Evolutionary conservation across 2,329 filamentous ascomycete genomes (phyloP).

Genomic region (Botryotinia convoluta): DNA sequence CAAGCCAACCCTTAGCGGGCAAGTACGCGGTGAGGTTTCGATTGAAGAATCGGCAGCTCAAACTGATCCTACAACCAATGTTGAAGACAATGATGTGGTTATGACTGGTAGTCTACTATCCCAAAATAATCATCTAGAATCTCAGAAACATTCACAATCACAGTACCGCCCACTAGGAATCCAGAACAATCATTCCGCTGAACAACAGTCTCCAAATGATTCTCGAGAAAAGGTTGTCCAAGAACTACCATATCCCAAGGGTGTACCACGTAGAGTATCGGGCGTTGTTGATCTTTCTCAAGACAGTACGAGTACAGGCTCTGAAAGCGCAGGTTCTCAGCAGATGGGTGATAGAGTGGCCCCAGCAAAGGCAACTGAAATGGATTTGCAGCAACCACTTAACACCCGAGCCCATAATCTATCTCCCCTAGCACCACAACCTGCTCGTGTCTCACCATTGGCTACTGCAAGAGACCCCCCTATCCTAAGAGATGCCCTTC

Average conservation of each 20-base stretch:
- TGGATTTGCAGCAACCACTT: slow-evolving; percentile 42
- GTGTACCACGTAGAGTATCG: slow-evolving; percentile 9
- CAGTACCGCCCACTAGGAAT: slow-evolving; percentile 19
- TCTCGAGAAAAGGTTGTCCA: slow-evolving; percentile 1
- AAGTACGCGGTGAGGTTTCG: slow-evolving; percentile 28
- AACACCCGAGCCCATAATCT: slow-evolving; percentile 65
- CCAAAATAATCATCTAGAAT: slow-evolving; percentile 35
- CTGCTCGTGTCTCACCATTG: slow-evolving; percentile 64
- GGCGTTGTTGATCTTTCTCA: slow-evolving; percentile 22
- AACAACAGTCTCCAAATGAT: slow-evolving; percentile 16
- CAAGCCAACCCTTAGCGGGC: slow-evolving; percentile 31
- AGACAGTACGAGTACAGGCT: slow-evolving; percentile 10
- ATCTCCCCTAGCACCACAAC: slow-evolving; percentile 71
- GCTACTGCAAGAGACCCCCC: slow-evolving; percentile 44
- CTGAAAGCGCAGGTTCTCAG: slow-evolving; percentile 24
- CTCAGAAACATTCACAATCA: slow-evolving; percentile 26
- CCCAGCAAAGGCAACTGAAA: slow-evolving; percentile 40
- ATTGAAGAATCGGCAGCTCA: slow-evolving; percentile 28
- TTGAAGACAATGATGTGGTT: slow-evolving; percentile 29
- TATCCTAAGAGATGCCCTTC: slow-evolving; percentile 31
- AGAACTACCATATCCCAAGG: background rate
- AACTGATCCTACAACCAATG: slow-evolving; percentile 27
- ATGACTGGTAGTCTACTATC: slow-evolving; percentile 35
- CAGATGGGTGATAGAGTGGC: slow-evolving; percentile 40
- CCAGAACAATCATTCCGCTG: background rate